Conservation (phyloP, 148 eudicot genomes). For the Spergularia marina region DNA sequence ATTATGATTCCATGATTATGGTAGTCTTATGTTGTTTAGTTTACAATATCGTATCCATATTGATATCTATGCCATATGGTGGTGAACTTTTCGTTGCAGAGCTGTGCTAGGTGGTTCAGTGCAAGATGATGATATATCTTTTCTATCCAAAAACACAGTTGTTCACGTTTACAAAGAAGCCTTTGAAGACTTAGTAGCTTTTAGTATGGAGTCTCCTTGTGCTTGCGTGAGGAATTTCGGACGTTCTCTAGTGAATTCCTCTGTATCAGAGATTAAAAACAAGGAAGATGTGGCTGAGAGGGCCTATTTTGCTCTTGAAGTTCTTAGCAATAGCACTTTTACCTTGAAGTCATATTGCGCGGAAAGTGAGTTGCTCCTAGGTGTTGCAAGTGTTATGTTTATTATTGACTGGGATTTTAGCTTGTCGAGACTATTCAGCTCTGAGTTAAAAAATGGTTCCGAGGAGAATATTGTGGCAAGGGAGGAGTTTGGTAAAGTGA, state of each 20-base stretch:
- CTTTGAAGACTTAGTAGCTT: slow-evolving; percentile 45
- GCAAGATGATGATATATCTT: slow-evolving; percentile 46
- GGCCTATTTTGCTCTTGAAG: slow-evolving; percentile 68
- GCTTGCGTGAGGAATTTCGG: slow-evolving; percentile 49
- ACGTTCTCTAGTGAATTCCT: slow-evolving; percentile 28
- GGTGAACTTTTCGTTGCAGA: slow-evolving; percentile 38
- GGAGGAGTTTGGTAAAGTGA: slow-evolving; percentile 46
- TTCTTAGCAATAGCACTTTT: slow-evolving; percentile 60
- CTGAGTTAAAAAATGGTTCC: slow-evolving; percentile 34
- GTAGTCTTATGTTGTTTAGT: slow-evolving; percentile 2
- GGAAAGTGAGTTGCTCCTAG: slow-evolving; percentile 50
- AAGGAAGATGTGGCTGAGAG: slow-evolving; percentile 36
- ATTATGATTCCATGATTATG: neutral
- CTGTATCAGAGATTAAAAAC: slow-evolving; percentile 28
- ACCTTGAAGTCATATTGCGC: slow-evolving; percentile 45
- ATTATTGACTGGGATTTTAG: slow-evolving; percentile 71
- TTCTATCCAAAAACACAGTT: slow-evolving; percentile 49
- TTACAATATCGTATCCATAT: neutral
- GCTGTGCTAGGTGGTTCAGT: slow-evolving; percentile 71
- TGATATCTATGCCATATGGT: neutral
- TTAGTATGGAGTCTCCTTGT: slow-evolving; percentile 52
- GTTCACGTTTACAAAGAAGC: slow-evolving; percentile 50
- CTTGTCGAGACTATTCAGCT: slow-evolving; percentile 31
- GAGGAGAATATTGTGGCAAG: slow-evolving; percentile 32
- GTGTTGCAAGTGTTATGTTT: slow-evolving; percentile 48